Base-by-base conservation (phyloP, 2,329 filamentous ascomycete genomes). In the Beauveria scarabaeidicola region DNA sequence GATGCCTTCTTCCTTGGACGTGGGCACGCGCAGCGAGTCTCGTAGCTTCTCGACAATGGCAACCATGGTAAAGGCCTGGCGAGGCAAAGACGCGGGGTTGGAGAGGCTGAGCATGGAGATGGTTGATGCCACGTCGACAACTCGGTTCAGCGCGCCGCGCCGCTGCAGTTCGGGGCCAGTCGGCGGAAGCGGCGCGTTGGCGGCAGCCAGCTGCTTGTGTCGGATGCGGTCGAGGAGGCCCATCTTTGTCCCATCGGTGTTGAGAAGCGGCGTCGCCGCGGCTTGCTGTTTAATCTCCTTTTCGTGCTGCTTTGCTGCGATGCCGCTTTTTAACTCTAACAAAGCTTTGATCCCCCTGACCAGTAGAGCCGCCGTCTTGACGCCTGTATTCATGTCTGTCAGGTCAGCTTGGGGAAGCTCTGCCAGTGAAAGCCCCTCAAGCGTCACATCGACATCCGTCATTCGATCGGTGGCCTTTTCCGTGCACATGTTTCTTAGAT, bases 191-290 rank as follows among this genome's bases (percentile, higher is more conserved):
- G 79, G 70, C 69, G 86, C 89, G 53, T 73, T 76, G 9, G 76
- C 71, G 65, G 81, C 80, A 69, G 81, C 77, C 64, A 80, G 72
- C 65, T 89, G 83, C 75, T 93, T 93, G 58, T 81, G 78, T 63
- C 88, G 86, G 63, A 95, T 82, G 52, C 89, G 86, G 70, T 92
- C 89, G 60, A 94, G 78, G 25, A 95, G 82, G 57, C 83, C 84
- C 75, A 88, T 85, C 74, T 85, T 78, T 50, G 73, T 71, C 47
- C 74, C 78, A 53, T 77, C 76, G 1, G 74, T 63, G 61, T 78
- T 80, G 41, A 74, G 64, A 59, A 72, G 64, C 0, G 70, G 64
- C 47, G 67, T 66, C 58, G 66, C 52, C 62, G 71, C 66, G 15
- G 69, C 64, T 27, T 72, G 71, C 56, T 69, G 65, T 62, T 73